Base-by-base conservation (phyloP, 2,329 filamentous ascomycete species). In the Ophiocordyceps camponoti-saundersi region DNA sequence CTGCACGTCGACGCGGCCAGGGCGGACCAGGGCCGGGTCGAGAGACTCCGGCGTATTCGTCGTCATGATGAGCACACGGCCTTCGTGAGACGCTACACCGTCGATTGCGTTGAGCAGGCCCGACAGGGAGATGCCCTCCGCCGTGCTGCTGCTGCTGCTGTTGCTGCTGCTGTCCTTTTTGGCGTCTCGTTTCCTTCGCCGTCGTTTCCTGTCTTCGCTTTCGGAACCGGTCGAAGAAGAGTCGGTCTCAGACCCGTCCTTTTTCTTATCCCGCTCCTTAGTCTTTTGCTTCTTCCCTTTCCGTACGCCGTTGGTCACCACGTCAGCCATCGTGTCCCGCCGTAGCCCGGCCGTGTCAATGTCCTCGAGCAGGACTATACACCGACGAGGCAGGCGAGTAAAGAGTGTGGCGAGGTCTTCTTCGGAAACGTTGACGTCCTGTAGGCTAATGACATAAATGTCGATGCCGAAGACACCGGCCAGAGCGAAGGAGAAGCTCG, bases 51-150 rank as follows among this genome's bases (percentile, higher is more conserved):
- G 80, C 49, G 78, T 74, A 61, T 90, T 92, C 30, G 82, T 87
- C 0, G 85, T 89, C 81, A 89, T 87, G 64, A 90, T 80, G 18
- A 90, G 72, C 13, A 90, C 75, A 43, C 83, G 75, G 23, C 84
- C 85, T 63, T 90, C 85, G 54, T 85, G 82, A 3, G 79, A 83
- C 1, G 82, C 82, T 1, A 88, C 84, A 47, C 86, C 84, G 56
- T 93, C 85, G 49, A 93, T 86, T 48, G 82, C 82, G 61, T 93
- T 93, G 46, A 93, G 72, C 1, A 93, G 71, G 1, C 85, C 85
- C 0, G 83, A 85, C 2, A 92, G 71, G 1, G 82, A 85, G 53
- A 89, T 85, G n/a, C 72, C 55, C 36, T 64, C 57, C 18, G 53
- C 18, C 34, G 53, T 7, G 34, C 57, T 22, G 45, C 53, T 49